These are phyloP conservation scores for Trametes pubescens DNA, from an alignment of 1,284 basidiomycete genomes.

Conservation along the genomic window DNA sequence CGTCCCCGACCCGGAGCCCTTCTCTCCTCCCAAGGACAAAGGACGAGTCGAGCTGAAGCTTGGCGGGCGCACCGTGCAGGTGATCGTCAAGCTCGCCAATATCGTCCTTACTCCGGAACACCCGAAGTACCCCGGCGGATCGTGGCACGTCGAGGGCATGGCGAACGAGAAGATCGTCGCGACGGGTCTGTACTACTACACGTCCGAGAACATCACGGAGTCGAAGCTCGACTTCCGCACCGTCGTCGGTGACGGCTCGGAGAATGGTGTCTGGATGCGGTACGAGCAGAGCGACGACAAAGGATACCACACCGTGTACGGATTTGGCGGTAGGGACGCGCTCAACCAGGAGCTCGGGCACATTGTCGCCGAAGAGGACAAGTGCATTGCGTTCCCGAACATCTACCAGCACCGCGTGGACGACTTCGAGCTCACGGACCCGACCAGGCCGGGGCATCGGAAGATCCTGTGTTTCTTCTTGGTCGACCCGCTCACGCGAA, in stretches of 20 bases:
- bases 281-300: conserved; percentile 18
- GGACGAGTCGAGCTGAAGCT: conserved; percentile 22
- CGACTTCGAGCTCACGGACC: conserved; percentile 39
- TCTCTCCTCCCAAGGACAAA: conserved; percentile 8
- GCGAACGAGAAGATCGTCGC: conserved; percentile 57
- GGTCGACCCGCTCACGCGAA: conserved; percentile 35
- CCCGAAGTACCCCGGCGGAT: conserved; percentile 43
- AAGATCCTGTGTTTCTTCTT: conserved; percentile 44
- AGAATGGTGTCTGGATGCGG: conserved; percentile 10
- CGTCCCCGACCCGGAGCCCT: conserved; percentile 20
- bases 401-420: conserved; percentile 32
- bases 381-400: conserved; percentile 24
- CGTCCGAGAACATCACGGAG: conserved; percentile 30
- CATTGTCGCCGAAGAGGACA: conserved; percentile 17
- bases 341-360: conserved; percentile 25
- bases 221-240: conserved; percentile 29
- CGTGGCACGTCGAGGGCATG: conserved; percentile 50
- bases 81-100: conserved; percentile 61
- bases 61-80: conserved; percentile 46
- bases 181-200: conserved; percentile 49
- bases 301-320: conserved; percentile 11
- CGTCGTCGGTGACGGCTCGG: conserved; percentile 9
- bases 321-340: conserved; percentile 1
- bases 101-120: conserved; percentile 56
- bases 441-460: conserved; percentile 36